Conservation (phyloP, 345 rosid species). For the Acer campestre region DNA sequence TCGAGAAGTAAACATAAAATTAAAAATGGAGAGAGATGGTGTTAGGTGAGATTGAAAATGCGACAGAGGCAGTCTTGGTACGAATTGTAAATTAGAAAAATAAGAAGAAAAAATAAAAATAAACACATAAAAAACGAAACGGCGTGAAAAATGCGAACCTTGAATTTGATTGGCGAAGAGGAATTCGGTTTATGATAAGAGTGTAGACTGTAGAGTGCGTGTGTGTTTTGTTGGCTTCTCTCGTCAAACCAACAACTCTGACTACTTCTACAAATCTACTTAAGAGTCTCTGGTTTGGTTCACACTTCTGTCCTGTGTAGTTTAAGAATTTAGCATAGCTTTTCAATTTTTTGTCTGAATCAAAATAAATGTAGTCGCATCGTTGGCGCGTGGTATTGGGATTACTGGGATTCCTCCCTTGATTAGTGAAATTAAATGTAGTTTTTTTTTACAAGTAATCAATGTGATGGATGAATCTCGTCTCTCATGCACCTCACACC, state of each 20-base stretch:
- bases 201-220: not conserved
- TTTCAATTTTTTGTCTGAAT: not conserved
- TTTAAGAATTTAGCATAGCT: not conserved
- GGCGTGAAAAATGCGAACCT: constrained; percentile 13
- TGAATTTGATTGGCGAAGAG: not conserved
- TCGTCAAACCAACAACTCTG: not conserved
- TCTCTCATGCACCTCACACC: no score
- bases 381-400: not conserved
- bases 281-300: not conserved
- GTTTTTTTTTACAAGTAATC: no score
- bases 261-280: no score
- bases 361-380: not conserved
- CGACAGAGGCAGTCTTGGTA: not conserved
- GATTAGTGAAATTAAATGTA: no score
- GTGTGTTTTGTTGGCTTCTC: not conserved
- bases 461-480: no score
- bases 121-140: not conserved
- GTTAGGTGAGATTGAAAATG: not conserved
- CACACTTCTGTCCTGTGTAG: not conserved
- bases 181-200: not conserved
- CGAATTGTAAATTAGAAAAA: no score
- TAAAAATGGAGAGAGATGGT: not conserved
- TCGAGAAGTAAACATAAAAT: not conserved
- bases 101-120: no score
- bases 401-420: not conserved